phyloP scores from a whole-genome alignment of 2,329 filamentous ascomycete genomes.

The Septoria linicola region DNA sequence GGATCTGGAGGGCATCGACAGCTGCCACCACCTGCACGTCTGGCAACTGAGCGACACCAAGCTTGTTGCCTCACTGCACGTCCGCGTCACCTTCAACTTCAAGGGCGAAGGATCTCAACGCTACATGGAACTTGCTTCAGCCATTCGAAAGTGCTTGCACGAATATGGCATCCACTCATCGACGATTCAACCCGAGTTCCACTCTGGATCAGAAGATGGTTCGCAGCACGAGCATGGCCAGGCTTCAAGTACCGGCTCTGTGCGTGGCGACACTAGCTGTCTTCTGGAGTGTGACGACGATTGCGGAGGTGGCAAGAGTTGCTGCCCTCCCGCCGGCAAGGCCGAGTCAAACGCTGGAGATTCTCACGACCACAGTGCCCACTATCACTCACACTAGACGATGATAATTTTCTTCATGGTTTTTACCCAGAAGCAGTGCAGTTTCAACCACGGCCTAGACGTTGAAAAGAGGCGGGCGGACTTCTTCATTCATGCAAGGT shows the following conservation, averaged over 20 bases:
- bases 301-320: constrained; percentile 44
- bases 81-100: constrained; percentile 88
- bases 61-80: constrained; percentile 86
- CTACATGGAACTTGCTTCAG: constrained; percentile 87
- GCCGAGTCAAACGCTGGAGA: constrained; percentile 16
- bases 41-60: constrained; percentile 98
- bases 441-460: no score
- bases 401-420: no score
- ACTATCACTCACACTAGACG: constrained; percentile 23
- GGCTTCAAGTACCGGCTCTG: constrained; percentile 25
- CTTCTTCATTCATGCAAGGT: no score
- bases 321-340: constrained; percentile 39
- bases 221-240: constrained; percentile 37
- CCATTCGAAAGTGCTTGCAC: constrained; percentile 84
- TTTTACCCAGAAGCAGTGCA: no score
- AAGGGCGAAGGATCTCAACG: constrained; percentile 69
- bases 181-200: constrained; percentile 91
- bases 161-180: constrained; percentile 95
- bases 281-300: constrained; percentile 47
- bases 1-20: constrained; percentile 76
- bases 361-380: constrained; percentile 23
- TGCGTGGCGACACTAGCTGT: constrained; percentile 41
- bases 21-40: constrained; percentile 93
- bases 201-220: constrained; percentile 34
- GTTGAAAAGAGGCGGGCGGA: no score